Conservation (phyloP, 179 eudicot species). For the Camellia oleifera region DNA sequence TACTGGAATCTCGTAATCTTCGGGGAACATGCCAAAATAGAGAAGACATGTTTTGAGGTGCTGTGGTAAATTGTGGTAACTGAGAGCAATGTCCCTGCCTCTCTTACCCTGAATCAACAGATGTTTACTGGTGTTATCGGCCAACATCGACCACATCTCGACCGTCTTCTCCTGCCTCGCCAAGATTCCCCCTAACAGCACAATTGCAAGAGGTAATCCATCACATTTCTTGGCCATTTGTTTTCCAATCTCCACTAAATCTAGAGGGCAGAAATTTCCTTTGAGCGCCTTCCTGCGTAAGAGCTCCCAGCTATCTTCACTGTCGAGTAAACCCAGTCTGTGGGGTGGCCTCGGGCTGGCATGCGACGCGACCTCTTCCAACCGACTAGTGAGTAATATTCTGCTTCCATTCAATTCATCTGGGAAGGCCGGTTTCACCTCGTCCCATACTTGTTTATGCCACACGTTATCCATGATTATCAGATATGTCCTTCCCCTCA, state of each 20-base stretch:
- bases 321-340: background rate
- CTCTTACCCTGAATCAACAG: background rate
- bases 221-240: background rate
- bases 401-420: background rate
- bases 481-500: background rate
- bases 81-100: background rate
- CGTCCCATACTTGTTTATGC: constrained; percentile 7
- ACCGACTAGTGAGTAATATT: constrained; percentile 7
- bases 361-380: background rate
- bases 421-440: constrained; percentile 1
- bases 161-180: background rate
- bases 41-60: constrained; percentile 1
- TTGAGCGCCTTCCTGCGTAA: background rate
- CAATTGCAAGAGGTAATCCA: constrained; percentile 10
- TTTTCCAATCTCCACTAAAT: background rate
- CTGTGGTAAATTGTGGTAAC: background rate
- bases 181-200: background rate
- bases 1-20: background rate
- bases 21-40: constrained; percentile 1
- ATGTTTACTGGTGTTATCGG: background rate
- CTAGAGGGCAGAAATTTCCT: background rate
- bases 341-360: background rate
- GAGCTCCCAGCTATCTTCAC: background rate
- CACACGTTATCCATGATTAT: constrained; percentile 4
- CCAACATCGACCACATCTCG: background rate